Percentiles rank a stretch among this genome's conserved stretches.
phyloP scores from a whole-genome alignment of 2,329 filamentous ascomycete species.

The Epichloe uncinata region DNA sequence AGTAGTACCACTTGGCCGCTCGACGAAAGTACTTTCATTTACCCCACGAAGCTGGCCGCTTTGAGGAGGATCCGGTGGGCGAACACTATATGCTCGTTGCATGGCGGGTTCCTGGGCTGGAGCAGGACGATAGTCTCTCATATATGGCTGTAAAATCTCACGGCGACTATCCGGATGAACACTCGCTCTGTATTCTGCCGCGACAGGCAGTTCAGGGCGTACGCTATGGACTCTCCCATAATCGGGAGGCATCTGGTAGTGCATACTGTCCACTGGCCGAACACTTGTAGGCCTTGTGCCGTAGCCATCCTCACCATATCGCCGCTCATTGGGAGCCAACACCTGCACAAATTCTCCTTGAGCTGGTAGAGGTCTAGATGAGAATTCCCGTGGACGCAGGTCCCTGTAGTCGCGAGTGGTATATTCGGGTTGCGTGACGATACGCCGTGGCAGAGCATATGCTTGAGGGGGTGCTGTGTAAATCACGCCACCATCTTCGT shows the following conservation, averaged over 20 bases:
- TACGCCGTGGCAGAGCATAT: conserved; percentile 36
- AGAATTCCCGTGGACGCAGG: conserved; percentile 45
- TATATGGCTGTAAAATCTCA: conserved; percentile 19
- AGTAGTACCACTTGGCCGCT: conserved; percentile 26
- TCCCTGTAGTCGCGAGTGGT: conserved; percentile 36
- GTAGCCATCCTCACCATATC: conserved; percentile 34
- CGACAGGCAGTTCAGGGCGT: conserved; percentile 21
- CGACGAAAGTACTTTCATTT: conserved; percentile 31
- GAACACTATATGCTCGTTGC: conserved; percentile 25
- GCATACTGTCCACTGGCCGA: conserved; percentile 34
- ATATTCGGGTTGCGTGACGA: conserved; percentile 51
- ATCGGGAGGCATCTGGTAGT: conserved; percentile 27
- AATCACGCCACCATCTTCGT: conserved; percentile 35
- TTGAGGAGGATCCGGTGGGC: conserved; percentile 26
- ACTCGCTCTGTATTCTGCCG: conserved; percentile 15
- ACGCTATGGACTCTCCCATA: conserved; percentile 33
- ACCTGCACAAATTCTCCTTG: conserved; percentile 34
- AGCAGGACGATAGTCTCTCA: conserved; percentile 18
- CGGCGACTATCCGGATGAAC: conserved; percentile 16
- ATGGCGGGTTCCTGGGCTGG: conserved; percentile 8
- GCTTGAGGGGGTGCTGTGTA: conserved; percentile 41
- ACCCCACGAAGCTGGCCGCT: conserved; percentile 11
- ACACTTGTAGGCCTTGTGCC: conserved; percentile 43
- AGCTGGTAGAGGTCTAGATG: conserved; percentile 32
- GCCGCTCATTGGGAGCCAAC: conserved; percentile 27